phyloP scores from a whole-genome alignment of 163 green algal species.

The Chlorella variabilis region DNA sequence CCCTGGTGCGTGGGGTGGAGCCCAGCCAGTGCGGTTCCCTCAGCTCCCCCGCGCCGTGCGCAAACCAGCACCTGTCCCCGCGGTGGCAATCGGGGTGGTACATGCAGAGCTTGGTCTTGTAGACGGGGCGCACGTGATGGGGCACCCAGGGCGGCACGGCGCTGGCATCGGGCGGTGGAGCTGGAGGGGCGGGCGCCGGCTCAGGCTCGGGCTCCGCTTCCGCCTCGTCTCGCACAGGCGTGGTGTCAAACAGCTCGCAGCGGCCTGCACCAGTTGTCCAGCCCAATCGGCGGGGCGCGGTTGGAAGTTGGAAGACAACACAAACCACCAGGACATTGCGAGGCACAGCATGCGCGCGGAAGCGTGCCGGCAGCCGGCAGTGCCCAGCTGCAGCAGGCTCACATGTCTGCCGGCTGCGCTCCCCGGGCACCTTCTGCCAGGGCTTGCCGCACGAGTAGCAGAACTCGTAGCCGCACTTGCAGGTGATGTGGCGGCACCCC shows the following conservation, averaged over 20 bases:
- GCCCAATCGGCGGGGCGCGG: no score
- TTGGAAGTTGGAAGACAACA: no score
- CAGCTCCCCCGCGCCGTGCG: background rate
- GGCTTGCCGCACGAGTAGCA: constrained; percentile 26
- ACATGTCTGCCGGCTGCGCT: constrained; percentile 9
- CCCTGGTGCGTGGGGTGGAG: background rate
- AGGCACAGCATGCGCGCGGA: background rate
- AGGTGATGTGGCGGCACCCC: constrained; percentile 40
- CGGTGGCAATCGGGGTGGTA: no score
- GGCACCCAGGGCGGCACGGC: background rate
- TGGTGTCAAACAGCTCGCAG: constrained; percentile 21
- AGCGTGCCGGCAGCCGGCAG: no score
- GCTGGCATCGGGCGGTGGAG: no score
- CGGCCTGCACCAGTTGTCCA: constrained; percentile 3
- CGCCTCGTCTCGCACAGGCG: background rate
- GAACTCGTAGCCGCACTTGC: constrained; percentile 33
- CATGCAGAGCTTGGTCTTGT: constrained; percentile 23
- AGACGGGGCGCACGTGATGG: background rate
- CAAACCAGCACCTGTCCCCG: constrained; percentile 10
- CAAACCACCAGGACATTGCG: no score
- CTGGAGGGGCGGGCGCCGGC: no score
- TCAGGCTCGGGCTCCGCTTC: background rate
- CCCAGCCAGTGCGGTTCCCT: background rate
- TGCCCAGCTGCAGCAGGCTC: no score
- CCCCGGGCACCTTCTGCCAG: constrained; percentile 4